These are phyloP conservation scores for Hyaloperonospora arabidopsidis DNA, from an alignment of 352 stramenopile genomes.

Conservation along the genomic window DNA sequence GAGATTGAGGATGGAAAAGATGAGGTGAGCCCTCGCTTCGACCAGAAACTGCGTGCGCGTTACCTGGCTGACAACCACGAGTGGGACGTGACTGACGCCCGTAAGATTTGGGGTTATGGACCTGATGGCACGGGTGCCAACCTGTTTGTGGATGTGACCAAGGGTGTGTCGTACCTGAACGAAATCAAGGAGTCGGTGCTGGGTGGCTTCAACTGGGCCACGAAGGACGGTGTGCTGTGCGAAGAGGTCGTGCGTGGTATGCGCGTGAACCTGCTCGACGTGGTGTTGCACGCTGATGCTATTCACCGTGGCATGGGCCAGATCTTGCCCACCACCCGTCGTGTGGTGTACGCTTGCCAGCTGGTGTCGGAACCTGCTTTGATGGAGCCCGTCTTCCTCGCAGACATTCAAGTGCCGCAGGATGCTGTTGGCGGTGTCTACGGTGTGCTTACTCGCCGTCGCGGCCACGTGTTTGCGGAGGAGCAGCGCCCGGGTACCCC, in stretches of 20 bases:
- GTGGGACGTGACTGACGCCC: conserved; percentile 96
- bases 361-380: conserved; percentile 91
- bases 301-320: conserved; percentile 99
- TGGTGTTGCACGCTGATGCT: conserved; percentile 98
- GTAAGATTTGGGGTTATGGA: conserved; percentile 99
- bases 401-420: conserved; percentile 97
- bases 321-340: conserved; percentile 98
- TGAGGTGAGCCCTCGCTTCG: conserved; percentile 83
- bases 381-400: conserved; percentile 98
- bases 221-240: conserved; percentile 95
- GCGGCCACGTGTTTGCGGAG: conserved; percentile 98
- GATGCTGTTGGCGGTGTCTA: conserved; percentile 99
- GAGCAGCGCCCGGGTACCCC: conserved; percentile 96
- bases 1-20: conserved; percentile 97
- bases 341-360: conserved; percentile 97
- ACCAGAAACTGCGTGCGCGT: conserved; percentile 95
- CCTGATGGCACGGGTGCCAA: conserved; percentile 98
- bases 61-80: conserved; percentile 96
- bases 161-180: conserved; percentile 99
- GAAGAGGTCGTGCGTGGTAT: conserved; percentile 97
- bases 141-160: conserved; percentile 97
- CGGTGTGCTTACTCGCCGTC: conserved; percentile 96
- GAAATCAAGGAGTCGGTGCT: conserved; percentile 99
- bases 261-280: conserved; percentile 98
- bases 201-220: conserved; percentile 98